phyloP scores from a whole-genome alignment of 352 stramenopile genomes.

The Globisporangium recalcitrans region DNA sequence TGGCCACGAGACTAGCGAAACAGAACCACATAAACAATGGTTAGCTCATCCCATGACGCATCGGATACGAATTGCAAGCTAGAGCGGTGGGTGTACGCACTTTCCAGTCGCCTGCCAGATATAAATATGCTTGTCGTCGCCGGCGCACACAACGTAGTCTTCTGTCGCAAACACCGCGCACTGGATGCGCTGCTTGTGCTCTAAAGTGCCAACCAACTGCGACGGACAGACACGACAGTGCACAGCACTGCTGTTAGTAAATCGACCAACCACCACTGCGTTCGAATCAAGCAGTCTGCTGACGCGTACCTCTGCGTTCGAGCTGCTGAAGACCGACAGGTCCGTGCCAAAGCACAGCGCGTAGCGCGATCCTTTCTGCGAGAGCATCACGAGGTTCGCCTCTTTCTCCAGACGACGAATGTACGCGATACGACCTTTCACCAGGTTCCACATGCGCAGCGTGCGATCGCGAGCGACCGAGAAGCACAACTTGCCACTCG shows the following conservation, averaged over 20 bases:
- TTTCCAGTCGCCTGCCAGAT: conserved; percentile 69
- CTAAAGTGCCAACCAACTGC: conserved; percentile 56
- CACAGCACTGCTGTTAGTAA: not conserved
- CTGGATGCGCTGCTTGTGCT: conserved; percentile 74
- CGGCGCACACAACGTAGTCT: conserved; percentile 68
- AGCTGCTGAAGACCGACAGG: conserved; percentile 72
- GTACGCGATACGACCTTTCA: conserved; percentile 86
- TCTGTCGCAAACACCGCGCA: conserved; percentile 70
- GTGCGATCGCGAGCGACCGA: conserved; percentile 80
- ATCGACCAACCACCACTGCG: not conserved
- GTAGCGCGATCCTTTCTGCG: conserved; percentile 67
- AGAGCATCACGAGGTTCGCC: conserved; percentile 69
- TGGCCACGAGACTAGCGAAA: conserved; percentile 47
- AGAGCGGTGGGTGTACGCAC: conserved; percentile 49
- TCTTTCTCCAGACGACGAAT: conserved; percentile 84
- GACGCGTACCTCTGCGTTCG: conserved; percentile 53
- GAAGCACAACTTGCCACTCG: conserved; percentile 85
- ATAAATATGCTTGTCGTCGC: conserved; percentile 81
- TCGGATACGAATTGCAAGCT: no score
- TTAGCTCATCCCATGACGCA: not conserved
- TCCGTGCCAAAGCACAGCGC: conserved; percentile 64
- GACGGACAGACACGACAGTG: not conserved
- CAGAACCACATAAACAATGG: not conserved
- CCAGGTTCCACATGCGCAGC: conserved; percentile 88
- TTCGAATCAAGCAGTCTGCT: not conserved